These are phyloP conservation scores for Calonectria pseudoreteaudii DNA, from an alignment of 2,329 filamentous ascomycete genomes.

Conservation along the genomic window DNA sequence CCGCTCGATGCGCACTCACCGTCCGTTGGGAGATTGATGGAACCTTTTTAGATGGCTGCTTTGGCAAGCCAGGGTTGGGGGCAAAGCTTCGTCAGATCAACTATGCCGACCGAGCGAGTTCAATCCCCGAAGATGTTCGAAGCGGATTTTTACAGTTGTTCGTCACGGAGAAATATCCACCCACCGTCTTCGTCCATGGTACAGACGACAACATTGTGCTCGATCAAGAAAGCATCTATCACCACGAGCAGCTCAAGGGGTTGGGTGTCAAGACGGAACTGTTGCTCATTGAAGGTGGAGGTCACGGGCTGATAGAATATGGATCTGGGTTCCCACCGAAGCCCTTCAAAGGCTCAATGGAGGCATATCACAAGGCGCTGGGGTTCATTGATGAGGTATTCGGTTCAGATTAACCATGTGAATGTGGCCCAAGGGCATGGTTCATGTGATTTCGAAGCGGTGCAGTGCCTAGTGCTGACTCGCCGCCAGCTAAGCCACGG, in stretches of 20 bases:
- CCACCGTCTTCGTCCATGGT: conserved; percentile 18
- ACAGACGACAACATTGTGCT: conserved; percentile 13
- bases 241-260: conserved; percentile 14
- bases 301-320: conserved; percentile 9
- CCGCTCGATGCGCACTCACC: conserved; percentile 11
- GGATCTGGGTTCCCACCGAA: not conserved
- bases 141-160: conserved; percentile 16
- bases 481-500: not conserved
- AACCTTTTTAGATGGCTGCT: conserved; percentile 15
- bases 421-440: not conserved
- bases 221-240: conserved; percentile 14
- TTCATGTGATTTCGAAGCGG: not conserved
- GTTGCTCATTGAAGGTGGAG: conserved; percentile 1
- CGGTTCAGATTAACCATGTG: not conserved
- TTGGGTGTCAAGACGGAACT: conserved; percentile 16
- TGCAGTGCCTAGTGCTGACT: not conserved
- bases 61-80: conserved; percentile 13
- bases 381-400: conserved; percentile 4
- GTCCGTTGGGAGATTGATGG: conserved; percentile 22
- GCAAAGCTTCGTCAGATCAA: conserved; percentile 13
- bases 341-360: conserved; percentile 11
- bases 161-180: conserved; percentile 23
- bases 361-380: conserved; percentile 17
- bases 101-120: conserved; percentile 4
- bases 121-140: conserved; percentile 11